Conservation (phyloP, 371 early-diverging fungal genomes). For the Syncephalastrum racemosum region DNA sequence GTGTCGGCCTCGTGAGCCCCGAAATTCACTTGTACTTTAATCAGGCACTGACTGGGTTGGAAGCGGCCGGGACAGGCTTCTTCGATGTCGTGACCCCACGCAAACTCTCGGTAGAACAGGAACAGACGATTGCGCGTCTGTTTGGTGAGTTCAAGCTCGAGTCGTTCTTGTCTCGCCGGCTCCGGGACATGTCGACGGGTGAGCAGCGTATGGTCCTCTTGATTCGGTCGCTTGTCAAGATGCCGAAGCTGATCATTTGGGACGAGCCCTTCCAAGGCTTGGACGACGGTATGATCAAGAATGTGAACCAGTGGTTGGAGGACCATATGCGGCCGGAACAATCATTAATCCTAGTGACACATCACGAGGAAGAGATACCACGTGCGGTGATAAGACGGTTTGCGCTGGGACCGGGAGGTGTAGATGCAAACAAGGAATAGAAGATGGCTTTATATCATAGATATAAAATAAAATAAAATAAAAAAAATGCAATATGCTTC, state of each 20-base stretch:
- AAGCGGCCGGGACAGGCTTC: slow-evolving; percentile 49
- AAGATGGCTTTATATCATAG: neutral
- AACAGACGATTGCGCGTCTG: slow-evolving; percentile 21
- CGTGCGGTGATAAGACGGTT: slow-evolving; percentile 35
- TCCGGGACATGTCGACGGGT: slow-evolving; percentile 51
- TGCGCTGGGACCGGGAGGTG: slow-evolving; percentile 31
- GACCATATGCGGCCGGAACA: slow-evolving; percentile 45
- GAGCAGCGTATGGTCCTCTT: slow-evolving; percentile 58
- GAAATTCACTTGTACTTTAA: slow-evolving; percentile 62
- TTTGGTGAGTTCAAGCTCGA: slow-evolving; percentile 48
- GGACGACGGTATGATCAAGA: slow-evolving; percentile 46
- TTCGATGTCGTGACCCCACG: slow-evolving; percentile 46
- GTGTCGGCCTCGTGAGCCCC: slow-evolving; percentile 53
- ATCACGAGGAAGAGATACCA: slow-evolving; percentile 63
- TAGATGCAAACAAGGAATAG: slow-evolving; percentile 17
- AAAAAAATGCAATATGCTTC: no score
- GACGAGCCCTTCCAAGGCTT: slow-evolving; percentile 68
- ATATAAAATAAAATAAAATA: no score
- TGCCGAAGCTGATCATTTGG: slow-evolving; percentile 53
- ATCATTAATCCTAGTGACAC: slow-evolving; percentile 61
- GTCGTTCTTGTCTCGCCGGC: slow-evolving; percentile 20
- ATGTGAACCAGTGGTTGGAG: slow-evolving; percentile 51
- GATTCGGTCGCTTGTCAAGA: slow-evolving; percentile 52
- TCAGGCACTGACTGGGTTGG: slow-evolving; percentile 35
- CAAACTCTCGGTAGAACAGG: slow-evolving; percentile 20